Evolutionary conservation across 495 filamentous ascomycete species (phyloP).

Genomic region (Sabuloglossum arenarium): DNA sequence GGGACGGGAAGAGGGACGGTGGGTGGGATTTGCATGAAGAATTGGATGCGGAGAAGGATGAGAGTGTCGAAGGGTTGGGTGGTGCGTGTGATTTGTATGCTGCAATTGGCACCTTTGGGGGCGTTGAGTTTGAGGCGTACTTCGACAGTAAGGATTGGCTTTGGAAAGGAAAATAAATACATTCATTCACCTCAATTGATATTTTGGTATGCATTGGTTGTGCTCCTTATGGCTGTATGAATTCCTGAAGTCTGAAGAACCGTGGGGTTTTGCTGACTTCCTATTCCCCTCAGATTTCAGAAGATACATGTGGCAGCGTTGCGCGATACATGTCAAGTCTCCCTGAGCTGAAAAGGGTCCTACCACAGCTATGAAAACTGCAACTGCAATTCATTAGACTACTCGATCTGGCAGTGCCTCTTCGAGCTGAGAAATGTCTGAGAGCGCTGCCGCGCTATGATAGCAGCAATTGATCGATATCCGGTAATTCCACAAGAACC

Average conservation of each 20-base stretch:
- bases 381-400: too few species aligned
- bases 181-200: neutral
- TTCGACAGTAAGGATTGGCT: conserved; percentile 27
- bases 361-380: too few species aligned
- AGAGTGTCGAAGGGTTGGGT: conserved; percentile 48
- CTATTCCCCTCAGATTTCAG: too few species aligned
- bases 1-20: conserved; percentile 40
- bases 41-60: conserved; percentile 39
- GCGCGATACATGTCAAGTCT: too few species aligned
- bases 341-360: too few species aligned
- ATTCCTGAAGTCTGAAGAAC: too few species aligned
- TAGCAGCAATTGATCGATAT: too few species aligned
- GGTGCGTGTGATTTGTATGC: conserved; percentile 65
- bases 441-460: too few species aligned
- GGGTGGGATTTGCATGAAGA: conserved; percentile 79
- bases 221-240: too few species aligned
- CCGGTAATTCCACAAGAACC: too few species aligned
- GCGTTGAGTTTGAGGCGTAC: conserved; percentile 46
- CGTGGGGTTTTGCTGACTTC: neutral
- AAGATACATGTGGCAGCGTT: neutral
- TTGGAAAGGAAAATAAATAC: neutral
- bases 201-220: neutral
- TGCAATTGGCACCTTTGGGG: conserved; percentile 56
- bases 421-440: too few species aligned
- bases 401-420: too few species aligned